Conservation (phyloP, 768 basidiomycete genomes). For the Mycena albidolilacea region DNA sequence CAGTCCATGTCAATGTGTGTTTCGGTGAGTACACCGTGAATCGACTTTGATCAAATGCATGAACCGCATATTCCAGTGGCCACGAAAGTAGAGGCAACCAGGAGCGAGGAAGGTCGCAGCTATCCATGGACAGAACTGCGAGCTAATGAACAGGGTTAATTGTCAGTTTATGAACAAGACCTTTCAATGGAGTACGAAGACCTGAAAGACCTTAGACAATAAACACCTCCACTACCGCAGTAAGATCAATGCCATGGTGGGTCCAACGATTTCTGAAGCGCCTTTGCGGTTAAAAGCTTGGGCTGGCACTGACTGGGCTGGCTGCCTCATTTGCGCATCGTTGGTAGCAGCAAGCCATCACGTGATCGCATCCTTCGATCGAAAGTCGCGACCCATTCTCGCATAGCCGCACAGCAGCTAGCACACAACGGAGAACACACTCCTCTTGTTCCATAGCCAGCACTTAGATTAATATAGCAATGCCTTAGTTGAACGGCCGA, state of each 20-base stretch:
- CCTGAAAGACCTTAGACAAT: slow-evolving; percentile 15
- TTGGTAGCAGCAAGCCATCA: too few species aligned
- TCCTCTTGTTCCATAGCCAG: too few species aligned
- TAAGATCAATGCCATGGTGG: background rate
- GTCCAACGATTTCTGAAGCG: background rate
- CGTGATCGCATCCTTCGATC: too few species aligned
- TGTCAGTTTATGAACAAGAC: background rate
- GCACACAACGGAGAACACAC: too few species aligned
- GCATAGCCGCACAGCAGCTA: too few species aligned
- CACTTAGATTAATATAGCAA: too few species aligned
- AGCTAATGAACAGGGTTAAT: background rate
- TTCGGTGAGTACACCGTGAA: background rate
- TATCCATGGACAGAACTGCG: slow-evolving; percentile 10
- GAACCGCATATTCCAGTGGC: slow-evolving; percentile 23
- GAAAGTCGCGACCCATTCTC: too few species aligned
- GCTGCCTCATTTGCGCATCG: background rate
- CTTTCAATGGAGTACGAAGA: background rate
- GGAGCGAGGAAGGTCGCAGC: background rate
- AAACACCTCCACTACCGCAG: background rate
- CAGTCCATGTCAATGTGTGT: slow-evolving; percentile 1
- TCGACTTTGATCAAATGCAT: slow-evolving; percentile 5
- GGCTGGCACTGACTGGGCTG: background rate
- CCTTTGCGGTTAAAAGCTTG: background rate
- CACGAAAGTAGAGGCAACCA: slow-evolving; percentile 14
- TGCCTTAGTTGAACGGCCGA: too few species aligned